A percentile compares a stretch with the other conserved stretches of the same genome.
Evolutionary conservation across 257 asterid species (phyloP).

Genomic region (Phtheirospermum japonicum): DNA sequence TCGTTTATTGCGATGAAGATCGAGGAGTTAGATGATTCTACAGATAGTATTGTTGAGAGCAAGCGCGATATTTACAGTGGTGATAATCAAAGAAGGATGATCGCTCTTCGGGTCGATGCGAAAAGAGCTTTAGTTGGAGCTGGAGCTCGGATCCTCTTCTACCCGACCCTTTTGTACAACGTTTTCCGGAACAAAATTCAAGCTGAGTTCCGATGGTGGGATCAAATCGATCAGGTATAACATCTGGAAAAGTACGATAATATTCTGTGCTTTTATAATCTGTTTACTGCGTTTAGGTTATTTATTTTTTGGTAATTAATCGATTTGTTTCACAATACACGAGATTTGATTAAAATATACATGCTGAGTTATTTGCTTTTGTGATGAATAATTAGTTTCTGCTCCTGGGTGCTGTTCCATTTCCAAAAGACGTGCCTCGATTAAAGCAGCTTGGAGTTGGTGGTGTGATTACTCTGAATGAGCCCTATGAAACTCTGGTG

Average conservation of each 20-base stretch:
- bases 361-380: slow-evolving; percentile 13
- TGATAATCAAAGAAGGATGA: slow-evolving; percentile 37
- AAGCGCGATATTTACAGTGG: slow-evolving; percentile 7
- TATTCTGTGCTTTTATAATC: background rate
- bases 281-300: background rate
- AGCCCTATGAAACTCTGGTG: slow-evolving; percentile 90
- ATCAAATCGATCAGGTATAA: slow-evolving; percentile 80
- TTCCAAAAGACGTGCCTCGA: slow-evolving; percentile 81
- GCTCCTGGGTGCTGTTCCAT: slow-evolving; percentile 92
- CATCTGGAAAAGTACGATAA: background rate
- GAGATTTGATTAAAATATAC: background rate
- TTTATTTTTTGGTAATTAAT: background rate
- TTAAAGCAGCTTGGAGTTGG: slow-evolving; percentile 95
- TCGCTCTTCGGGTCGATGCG: slow-evolving; percentile 68
- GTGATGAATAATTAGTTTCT: slow-evolving; percentile 52
- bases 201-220: slow-evolving; percentile 97
- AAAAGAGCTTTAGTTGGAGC: slow-evolving; percentile 92
- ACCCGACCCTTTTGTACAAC: slow-evolving; percentile 88
- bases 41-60: slow-evolving; percentile 29
- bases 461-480: slow-evolving; percentile 90
- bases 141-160: slow-evolving; percentile 92
- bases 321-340: too few relatives aligned
- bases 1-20: slow-evolving; percentile 60
- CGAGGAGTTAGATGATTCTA: slow-evolving; percentile 57
- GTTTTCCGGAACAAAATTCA: slow-evolving; percentile 81